Base-by-base conservation (phyloP, 306 rosid genomes). In the Astragalus glycyphyllos region DNA sequence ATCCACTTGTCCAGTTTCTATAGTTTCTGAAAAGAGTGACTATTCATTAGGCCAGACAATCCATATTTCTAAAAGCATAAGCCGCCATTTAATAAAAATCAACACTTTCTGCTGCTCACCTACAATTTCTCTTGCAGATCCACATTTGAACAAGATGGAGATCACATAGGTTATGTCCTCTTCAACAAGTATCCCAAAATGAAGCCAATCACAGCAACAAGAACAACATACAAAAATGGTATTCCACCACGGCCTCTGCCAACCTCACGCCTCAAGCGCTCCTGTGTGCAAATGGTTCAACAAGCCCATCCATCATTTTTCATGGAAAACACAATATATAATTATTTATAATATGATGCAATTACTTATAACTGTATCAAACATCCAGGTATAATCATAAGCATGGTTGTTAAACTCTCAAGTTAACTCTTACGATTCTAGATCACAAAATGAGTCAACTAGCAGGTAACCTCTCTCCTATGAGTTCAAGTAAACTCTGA, bases 171-270 rank as follows among this genome's bases (percentile, higher is more conserved):
- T 60, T 7, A 60, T 60, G 66, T 60, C 34, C 66, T 60, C 66
- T 60, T 60, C 66, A 60, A 38, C n/a, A 15, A 16, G 66, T 38
- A 60, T 15, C 66, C 49, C 66, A 60, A 60, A 60, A 60, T 60
- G 66, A 60, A 60, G 66, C 66, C 66, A 60, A 60, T 60, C 5
- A 38, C 66, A 38, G 66, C 66, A 60, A 60, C 66, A 38, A 60
- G 66, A 60, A 60, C 14, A 38, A 60, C 66, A 60, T 60, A 60
- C 14, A 38, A 37, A 60, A 60, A 10, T 11, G 66, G 37, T 37
- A 60, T 60, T 60, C 66, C 66, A 60, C 66, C 49, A 38, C 49
- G 15, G 49, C 13, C 40, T 60, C 66, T 60, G 38, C 66, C 16
- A 32, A 38, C 66, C 38, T 60, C 48, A 46, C 66, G 66, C 66